phyloP scores from a whole-genome alignment of 768 basidiomycete species.

The Kwoniella europaea region DNA sequence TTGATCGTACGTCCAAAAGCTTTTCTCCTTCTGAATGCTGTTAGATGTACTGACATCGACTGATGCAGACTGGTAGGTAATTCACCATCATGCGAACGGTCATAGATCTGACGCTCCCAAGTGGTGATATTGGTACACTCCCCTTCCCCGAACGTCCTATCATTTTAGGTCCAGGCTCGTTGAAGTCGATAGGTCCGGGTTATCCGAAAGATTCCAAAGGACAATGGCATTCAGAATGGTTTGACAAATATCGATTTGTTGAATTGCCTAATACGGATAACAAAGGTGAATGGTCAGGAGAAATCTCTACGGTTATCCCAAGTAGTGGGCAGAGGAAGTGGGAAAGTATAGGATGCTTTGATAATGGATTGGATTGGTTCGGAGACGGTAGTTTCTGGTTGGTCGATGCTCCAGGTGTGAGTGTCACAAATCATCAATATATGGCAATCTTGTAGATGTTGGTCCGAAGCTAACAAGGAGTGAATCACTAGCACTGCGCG shows the following conservation, averaged over 20 bases:
- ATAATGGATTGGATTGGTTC: conserved; percentile 37
- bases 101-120: not conserved
- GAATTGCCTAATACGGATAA: conserved; percentile 21
- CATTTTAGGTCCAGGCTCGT: conserved; percentile 28
- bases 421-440: conserved; percentile 10
- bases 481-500: conserved; percentile 22
- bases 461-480: not conserved
- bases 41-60: not conserved
- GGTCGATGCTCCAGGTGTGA: conserved; percentile 34
- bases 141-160: conserved; percentile 15
- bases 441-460: not conserved
- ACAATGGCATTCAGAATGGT: conserved; percentile 27
- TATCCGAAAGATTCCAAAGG: conserved; percentile 29
- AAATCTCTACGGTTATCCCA: not conserved
- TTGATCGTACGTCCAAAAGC: conserved; percentile 24
- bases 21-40: too few species aligned
- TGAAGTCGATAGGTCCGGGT: conserved; percentile 27
- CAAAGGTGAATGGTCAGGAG: conserved; percentile 1
- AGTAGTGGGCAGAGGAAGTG: conserved; percentile 15
- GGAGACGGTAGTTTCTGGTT: conserved; percentile 44
- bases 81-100: not conserved
- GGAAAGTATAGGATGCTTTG: conserved; percentile 34
- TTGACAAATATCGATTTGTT: conserved; percentile 20
- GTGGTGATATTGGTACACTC: conserved; percentile 30
- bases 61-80: not conserved